Evolutionary conservation across 2,329 filamentous ascomycete species (phyloP).

Genomic region (Macrophomina tecta): DNA sequence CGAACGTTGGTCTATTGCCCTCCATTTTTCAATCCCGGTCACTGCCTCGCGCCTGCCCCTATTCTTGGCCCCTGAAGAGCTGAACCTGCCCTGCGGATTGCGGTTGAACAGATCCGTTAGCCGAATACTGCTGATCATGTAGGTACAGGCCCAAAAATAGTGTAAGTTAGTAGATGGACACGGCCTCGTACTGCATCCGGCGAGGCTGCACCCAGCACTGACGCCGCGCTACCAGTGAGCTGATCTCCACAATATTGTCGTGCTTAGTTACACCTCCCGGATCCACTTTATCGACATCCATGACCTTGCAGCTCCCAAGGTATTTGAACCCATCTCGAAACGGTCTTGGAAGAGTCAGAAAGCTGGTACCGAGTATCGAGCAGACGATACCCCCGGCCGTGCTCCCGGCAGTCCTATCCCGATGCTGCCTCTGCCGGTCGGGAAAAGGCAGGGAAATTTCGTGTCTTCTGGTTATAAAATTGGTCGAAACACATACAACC

Average conservation of each 20-base stretch:
- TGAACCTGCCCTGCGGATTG: not conserved
- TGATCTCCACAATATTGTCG: not conserved
- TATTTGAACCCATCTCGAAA: not conserved
- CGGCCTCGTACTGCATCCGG: not conserved
- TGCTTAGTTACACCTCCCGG: not conserved
- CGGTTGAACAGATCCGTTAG: not conserved
- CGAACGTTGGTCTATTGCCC: not conserved
- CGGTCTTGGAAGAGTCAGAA: not conserved
- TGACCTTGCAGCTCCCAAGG: not conserved
- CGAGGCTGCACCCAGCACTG: not conserved
- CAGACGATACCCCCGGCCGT: not conserved
- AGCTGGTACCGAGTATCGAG: not conserved
- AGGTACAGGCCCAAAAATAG: not conserved
- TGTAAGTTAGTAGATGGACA: not conserved
- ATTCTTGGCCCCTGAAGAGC: conserved; percentile 19
- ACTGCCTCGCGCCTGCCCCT: not conserved
- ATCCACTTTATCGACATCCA: not conserved
- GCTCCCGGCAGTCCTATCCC: not conserved
- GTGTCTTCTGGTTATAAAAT: too few species aligned
- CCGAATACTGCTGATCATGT: conserved; percentile 10
- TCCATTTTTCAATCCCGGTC: not conserved
- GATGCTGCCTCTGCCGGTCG: not conserved
- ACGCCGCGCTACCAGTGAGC: not conserved
- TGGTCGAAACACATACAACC: too few species aligned
- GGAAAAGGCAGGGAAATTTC: not conserved